A percentile compares a stretch with the other conserved stretches of the same genome.
Conservation (phyloP, 208 protist species). For the Naegleria lovaniensis region DNA sequence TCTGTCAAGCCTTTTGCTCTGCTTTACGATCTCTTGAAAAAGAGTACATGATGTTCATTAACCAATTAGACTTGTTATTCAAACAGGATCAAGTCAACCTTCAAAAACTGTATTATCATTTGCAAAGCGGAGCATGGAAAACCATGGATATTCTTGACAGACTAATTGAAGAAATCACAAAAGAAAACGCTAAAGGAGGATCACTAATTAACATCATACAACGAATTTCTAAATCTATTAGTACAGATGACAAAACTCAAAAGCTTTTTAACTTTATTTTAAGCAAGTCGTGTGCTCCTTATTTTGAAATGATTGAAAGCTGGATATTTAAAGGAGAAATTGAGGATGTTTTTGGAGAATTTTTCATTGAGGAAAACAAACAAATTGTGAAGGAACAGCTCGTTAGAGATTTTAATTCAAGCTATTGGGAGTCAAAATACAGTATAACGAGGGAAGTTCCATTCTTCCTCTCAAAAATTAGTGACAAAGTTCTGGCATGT, state of each 20-base stretch:
- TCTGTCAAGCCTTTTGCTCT: conserved; percentile 38
- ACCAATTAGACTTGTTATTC: conserved; percentile 39
- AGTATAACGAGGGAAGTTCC: conserved; percentile 35
- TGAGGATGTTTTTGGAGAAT: conserved; percentile 47
- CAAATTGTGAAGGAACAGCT: conserved; percentile 37
- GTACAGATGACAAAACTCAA: conserved; percentile 29
- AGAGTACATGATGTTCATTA: conserved; percentile 41
- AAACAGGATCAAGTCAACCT: conserved; percentile 18
- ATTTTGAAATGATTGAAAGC: conserved; percentile 41
- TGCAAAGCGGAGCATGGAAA: conserved; percentile 35
- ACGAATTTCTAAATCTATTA: background rate
- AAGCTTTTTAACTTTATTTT: conserved; percentile 37
- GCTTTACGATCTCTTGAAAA: conserved; percentile 27
- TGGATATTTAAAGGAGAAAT: conserved; percentile 48
- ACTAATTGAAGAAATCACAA: background rate
- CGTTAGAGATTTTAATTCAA: conserved; percentile 36
- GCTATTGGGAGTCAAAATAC: conserved; percentile 44
- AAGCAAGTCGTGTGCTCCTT: conserved; percentile 32
- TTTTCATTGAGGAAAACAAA: conserved; percentile 44
- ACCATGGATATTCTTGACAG: conserved; percentile 37
- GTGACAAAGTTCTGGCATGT: conserved; percentile 42
- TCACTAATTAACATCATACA: conserved; percentile 36
- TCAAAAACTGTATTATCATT: conserved; percentile 47
- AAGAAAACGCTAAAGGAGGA: conserved; percentile 18
- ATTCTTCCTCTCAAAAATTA: conserved; percentile 34